Conservation (phyloP, 2,329 filamentous ascomycete species). For the Neonectria magnoliae region DNA sequence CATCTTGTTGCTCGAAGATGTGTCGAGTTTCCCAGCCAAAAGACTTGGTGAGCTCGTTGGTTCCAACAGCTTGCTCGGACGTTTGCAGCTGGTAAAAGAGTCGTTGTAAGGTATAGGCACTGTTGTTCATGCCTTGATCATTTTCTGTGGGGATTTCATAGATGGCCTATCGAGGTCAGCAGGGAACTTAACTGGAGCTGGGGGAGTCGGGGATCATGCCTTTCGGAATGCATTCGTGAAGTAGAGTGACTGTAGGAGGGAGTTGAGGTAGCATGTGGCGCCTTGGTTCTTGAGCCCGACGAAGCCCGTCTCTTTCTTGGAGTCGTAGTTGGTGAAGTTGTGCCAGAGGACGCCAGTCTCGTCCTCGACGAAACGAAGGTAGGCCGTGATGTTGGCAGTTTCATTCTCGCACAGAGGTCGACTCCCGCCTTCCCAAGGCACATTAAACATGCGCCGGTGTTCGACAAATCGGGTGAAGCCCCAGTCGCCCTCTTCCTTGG, state of each 20-base stretch:
- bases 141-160: conserved; percentile 95
- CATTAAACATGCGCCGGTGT: conserved; percentile 83
- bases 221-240: conserved; percentile 95
- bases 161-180: conserved; percentile 71
- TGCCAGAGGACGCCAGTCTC: conserved; percentile 92
- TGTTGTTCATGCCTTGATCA: conserved; percentile 84
- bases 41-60: conserved; percentile 92
- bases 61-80: conserved; percentile 83
- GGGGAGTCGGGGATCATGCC: conserved; percentile 54
- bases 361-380: conserved; percentile 83
- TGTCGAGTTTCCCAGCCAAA: conserved; percentile 99
- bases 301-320: conserved; percentile 98
- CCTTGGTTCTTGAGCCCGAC: conserved; percentile 97
- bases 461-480: conserved; percentile 98
- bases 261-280: conserved; percentile 90
- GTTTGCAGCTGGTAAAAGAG: conserved; percentile 96
- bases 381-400: conserved; percentile 81
- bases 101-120: conserved; percentile 91
- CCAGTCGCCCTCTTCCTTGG: conserved; percentile 96
- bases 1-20: conserved; percentile 98
- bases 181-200: conserved; percentile 9
- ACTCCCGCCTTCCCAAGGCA: conserved; percentile 74
- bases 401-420: conserved; percentile 83
- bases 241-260: conserved; percentile 83
- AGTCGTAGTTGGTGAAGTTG: conserved; percentile 94